Conservation (phyloP, 768 basidiomycete genomes). For the Brasilioporus rufonigricans region DNA sequence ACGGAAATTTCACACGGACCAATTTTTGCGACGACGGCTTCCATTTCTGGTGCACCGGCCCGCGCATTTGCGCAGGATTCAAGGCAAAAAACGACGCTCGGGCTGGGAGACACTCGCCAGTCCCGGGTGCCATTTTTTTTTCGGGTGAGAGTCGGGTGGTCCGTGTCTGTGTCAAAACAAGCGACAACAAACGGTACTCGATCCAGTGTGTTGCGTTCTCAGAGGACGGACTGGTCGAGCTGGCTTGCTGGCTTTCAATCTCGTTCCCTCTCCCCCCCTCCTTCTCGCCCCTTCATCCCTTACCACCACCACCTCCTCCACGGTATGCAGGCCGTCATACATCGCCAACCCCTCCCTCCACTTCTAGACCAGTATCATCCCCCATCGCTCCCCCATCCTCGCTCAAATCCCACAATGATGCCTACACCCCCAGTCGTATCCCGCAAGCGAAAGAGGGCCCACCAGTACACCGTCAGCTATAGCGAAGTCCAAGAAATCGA, state of each 20-base stretch:
- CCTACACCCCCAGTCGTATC: conserved; percentile 69
- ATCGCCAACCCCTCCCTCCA: conserved; percentile 58
- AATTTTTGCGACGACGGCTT: not conserved
- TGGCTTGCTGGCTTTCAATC: conserved; percentile 39
- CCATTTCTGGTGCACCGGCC: conserved; percentile 7
- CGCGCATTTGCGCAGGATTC: conserved; percentile 5
- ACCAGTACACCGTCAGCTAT: conserved; percentile 81
- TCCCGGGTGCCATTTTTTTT: not conserved
- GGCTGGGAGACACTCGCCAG: too few relatives aligned
- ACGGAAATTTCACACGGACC: conserved; percentile 6
- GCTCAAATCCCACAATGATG: conserved; percentile 56
- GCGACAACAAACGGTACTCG: conserved; percentile 28
- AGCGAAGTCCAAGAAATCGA: conserved; percentile 89
- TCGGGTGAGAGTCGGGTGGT: not conserved
- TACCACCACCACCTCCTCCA: conserved; percentile 53
- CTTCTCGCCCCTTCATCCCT: conserved; percentile 12
- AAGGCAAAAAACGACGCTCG: not conserved
- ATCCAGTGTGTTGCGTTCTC: conserved; percentile 35
- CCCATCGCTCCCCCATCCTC: conserved; percentile 48
- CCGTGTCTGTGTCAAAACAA: conserved; percentile 26
- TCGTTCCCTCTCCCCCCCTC: conserved; percentile 19
- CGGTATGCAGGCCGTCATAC: conserved; percentile 70
- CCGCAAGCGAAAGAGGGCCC: conserved; percentile 81
- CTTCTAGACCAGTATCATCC: conserved; percentile 66
- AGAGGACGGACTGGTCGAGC: conserved; percentile 30